Evolutionary conservation across 2,329 filamentous ascomycete species (phyloP).

Genomic region (Aureobasidium uvarum): DNA sequence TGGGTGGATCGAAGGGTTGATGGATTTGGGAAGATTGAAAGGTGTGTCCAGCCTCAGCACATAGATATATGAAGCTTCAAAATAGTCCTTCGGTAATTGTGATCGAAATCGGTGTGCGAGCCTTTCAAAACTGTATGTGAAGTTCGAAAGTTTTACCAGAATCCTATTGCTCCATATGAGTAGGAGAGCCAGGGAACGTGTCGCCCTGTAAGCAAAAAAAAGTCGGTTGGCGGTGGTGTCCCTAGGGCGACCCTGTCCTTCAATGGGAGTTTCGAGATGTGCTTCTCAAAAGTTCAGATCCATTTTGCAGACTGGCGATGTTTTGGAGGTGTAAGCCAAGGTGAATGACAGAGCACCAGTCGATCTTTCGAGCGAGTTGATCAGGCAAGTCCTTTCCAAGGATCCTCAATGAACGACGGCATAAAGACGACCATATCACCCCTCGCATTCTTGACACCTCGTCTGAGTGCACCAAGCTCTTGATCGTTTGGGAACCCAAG

Average conservation of each 20-base stretch:
- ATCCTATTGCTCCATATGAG: neutral
- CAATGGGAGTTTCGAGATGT: neutral
- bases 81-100: neutral
- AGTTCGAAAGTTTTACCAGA: neutral
- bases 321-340: neutral
- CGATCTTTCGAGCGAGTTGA: neutral
- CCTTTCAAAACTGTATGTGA: neutral
- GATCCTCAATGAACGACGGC: constrained; percentile 67
- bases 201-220: neutral
- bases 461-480: constrained; percentile 19
- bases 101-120: neutral
- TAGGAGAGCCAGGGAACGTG: neutral
- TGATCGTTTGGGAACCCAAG: neutral
- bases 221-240: neutral
- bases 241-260: neutral
- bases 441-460: constrained; percentile 45
- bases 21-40: neutral
- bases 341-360: neutral
- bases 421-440: constrained; percentile 71
- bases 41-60: neutral
- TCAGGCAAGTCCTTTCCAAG: constrained; percentile 60
- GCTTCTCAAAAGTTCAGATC: too few species aligned
- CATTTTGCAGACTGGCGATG: neutral
- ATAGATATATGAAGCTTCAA: neutral
- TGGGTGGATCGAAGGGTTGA: neutral